phyloP scores from a whole-genome alignment of 176 grass and related monocot species.

The Aegilops bicornis region DNA sequence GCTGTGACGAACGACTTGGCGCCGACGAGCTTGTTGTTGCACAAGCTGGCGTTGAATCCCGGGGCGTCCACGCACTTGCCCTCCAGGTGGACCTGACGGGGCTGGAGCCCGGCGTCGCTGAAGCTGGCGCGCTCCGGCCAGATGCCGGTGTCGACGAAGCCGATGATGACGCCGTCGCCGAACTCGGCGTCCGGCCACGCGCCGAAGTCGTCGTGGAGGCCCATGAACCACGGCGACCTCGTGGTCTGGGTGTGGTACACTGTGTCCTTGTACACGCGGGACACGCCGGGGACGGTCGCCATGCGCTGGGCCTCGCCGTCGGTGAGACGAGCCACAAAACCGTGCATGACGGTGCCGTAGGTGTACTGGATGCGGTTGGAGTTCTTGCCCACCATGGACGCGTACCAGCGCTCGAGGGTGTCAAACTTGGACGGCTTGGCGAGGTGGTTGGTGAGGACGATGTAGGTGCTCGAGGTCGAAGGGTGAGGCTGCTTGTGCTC shows the following conservation, averaged over 20 bases:
- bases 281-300: constrained; percentile 26
- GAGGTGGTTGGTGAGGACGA: constrained; percentile 40
- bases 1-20: constrained; percentile 34
- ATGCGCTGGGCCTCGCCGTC: constrained; percentile 25
- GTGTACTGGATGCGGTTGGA: constrained; percentile 33
- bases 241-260: constrained; percentile 18
- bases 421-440: constrained; percentile 31
- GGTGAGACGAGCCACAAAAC: constrained; percentile 34
- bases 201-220: constrained; percentile 24
- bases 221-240: constrained; percentile 48
- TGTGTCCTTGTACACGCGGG: constrained; percentile 17
- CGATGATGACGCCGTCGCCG: constrained; percentile 49
- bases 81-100: constrained; percentile 18
- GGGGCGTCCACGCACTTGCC: constrained; percentile 26
- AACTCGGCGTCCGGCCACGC: constrained; percentile 27
- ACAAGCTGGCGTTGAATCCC: constrained; percentile 40
- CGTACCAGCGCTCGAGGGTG: constrained; percentile 33
- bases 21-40: constrained; percentile 49
- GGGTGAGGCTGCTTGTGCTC: background rate
- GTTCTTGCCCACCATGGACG: constrained; percentile 30
- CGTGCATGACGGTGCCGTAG: constrained; percentile 50
- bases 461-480: constrained; percentile 20
- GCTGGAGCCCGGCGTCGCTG: background rate
- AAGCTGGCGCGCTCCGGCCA: constrained; percentile 54
- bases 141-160: constrained; percentile 51